Evolutionary conservation across 148 eudicot genomes (phyloP), one percentile per base, ranked within the genome.

Genomic region (Drosera capensis): DNA sequence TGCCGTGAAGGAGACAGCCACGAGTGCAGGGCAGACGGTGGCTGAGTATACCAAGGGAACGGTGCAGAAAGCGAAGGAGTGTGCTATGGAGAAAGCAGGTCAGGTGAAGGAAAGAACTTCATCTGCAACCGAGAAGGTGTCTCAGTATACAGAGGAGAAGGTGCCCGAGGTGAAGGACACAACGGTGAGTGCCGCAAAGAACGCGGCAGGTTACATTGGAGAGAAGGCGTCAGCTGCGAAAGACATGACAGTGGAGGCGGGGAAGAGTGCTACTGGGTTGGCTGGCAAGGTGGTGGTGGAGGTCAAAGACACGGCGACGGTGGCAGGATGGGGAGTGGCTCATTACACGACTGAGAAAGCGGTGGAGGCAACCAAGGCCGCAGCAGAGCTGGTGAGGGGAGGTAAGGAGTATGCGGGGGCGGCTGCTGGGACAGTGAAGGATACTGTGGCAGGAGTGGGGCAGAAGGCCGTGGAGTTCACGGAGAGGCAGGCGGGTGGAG

Each of bases 261-360:
- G 40, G 7, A 26, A 40, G 55, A 40, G 34, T 23, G 55, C 21
- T 3, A 45, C 29, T 16, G 35, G 9, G 1, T 34, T 34, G 45
- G 55, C 44, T 20, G 44, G 8, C 8, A 41, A 39, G 1, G 45
- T 51, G 22, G 55, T 34, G 21, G 55, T 21, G 1, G 44, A 39
- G 26, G 55, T 39, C 14, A 51, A 22, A 31, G 55, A 24, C 2
- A 39, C 14, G 55, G 31, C 55, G 22, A 34, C 14, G 21, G 45
- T 51, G 0, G 45, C 30, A 1, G 45, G 55, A 0, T 51, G 55
- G 55, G 55, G 55, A 17, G 23, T 40, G 9, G 48, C 57, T 1
- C 28, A 53, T 20, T 53, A 25, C 14, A 31, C 48, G 2, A 40
- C 46, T 6, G 57, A 43, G 40, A 20, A 23, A 39, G 57, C 57